phyloP scores from a whole-genome alignment of 23 red algal genomes.

The Gracilaria vermiculophylla region DNA sequence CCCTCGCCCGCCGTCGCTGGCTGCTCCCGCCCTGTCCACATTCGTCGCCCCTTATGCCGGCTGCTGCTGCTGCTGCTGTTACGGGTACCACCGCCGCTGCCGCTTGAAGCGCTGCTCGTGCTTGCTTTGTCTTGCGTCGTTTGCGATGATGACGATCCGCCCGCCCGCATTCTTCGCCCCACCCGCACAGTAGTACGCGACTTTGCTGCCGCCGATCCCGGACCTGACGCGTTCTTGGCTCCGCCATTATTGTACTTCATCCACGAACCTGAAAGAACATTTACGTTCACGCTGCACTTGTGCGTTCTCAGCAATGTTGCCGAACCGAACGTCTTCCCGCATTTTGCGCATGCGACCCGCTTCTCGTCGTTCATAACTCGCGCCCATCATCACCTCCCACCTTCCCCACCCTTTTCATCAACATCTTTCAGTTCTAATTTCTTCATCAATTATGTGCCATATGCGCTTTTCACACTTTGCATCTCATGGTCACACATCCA shows the following conservation, averaged over 20 bases:
- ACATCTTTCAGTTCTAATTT: too few relatives aligned
- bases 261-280: not conserved
- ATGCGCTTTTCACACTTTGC: too few relatives aligned
- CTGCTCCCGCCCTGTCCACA: not conserved
- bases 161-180: not conserved
- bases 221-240: not conserved
- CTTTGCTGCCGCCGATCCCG: not conserved
- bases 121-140: not conserved
- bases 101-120: not conserved
- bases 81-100: too few relatives aligned
- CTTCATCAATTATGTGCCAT: too few relatives aligned
- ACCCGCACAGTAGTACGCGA: not conserved
- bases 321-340: not conserved
- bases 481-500: too few relatives aligned
- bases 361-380: not conserved
- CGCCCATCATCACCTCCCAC: not conserved
- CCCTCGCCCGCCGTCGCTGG: not conserved
- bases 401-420: too few relatives aligned
- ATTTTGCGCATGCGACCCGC: not conserved
- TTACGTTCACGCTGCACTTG: not conserved
- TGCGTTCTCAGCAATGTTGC: not conserved
- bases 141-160: not conserved
- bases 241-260: not conserved
- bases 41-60: not conserved
- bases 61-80: too few relatives aligned